Evolutionary conservation across 768 basidiomycete species (phyloP).

Genomic region (Mycena metata): DNA sequence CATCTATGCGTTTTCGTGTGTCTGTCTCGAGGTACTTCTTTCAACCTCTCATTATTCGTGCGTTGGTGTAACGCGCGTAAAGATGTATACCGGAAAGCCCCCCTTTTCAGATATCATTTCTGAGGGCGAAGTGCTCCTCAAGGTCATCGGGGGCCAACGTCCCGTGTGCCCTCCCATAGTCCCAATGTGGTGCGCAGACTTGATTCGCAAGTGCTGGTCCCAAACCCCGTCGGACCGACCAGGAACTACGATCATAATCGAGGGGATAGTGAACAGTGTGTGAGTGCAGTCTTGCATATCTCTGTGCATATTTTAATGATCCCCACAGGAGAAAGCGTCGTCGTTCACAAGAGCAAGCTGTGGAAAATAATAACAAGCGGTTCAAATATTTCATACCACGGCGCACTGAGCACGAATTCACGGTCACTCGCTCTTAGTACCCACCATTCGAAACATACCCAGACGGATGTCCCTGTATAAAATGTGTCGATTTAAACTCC

Average conservation of each 20-base stretch:
- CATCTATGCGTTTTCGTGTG: slow-evolving; percentile 37
- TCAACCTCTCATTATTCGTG: neutral
- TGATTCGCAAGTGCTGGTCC: slow-evolving; percentile 6
- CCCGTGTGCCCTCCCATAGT: slow-evolving; percentile 5
- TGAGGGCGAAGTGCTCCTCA: slow-evolving; percentile 11
- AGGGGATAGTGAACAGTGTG: slow-evolving; percentile 12
- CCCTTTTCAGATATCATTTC: slow-evolving; percentile 7
- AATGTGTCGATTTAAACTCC: too few species aligned
- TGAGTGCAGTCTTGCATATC: slow-evolving; percentile 5
- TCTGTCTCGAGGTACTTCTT: slow-evolving; percentile 32
- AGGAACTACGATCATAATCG: slow-evolving; percentile 1
- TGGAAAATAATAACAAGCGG: too few species aligned
- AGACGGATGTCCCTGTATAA: too few species aligned
- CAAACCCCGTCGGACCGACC: slow-evolving; percentile 9
- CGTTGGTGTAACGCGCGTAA: neutral
- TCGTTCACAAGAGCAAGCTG: too few species aligned
- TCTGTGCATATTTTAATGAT: too few species aligned
- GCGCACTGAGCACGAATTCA: too few species aligned
- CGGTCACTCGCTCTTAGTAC: too few species aligned
- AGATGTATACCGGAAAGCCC: slow-evolving; percentile 28
- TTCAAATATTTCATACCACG: too few species aligned
- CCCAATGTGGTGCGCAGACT: neutral
- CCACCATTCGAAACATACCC: too few species aligned
- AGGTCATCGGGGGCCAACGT: slow-evolving; percentile 6
- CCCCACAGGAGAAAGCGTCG: too few species aligned